These are phyloP conservation scores for Cryptosporidium canis DNA, from an alignment of 169 alveolate species.

Conservation along the genomic window DNA sequence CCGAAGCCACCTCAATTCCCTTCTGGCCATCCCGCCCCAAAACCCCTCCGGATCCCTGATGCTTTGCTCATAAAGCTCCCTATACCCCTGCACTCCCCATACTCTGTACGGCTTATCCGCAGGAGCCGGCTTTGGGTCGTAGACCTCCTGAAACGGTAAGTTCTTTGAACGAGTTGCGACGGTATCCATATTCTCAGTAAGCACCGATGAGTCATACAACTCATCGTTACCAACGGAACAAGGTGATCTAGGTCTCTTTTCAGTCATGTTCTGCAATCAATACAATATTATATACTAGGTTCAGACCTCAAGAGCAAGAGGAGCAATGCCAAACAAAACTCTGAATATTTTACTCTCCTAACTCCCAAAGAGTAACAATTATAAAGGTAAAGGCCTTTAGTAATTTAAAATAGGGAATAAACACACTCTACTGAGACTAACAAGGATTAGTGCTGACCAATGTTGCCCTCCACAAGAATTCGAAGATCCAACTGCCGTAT, in stretches of 20 bases:
- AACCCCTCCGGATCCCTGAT: conserved; percentile 51
- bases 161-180: conserved; percentile 30
- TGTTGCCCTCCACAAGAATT: background rate
- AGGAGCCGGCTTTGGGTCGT: background rate
- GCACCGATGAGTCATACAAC: conserved; percentile 14
- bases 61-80: conserved; percentile 11
- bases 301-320: background rate
- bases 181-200: conserved; percentile 64
- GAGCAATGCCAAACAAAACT: background rate
- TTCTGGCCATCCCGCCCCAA: conserved; percentile 65
- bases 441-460: background rate
- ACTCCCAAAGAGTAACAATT: background rate
- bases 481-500: background rate
- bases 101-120: conserved; percentile 46
- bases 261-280: background rate
- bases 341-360: background rate
- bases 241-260: background rate
- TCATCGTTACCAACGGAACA: conserved; percentile 3
- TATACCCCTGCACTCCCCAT: background rate
- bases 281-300: background rate
- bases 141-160: conserved; percentile 46
- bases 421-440: background rate
- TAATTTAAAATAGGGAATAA: background rate
- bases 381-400: background rate
- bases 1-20: conserved; percentile 56